Conservation (phyloP, 176 grass and related monocot genomes). For the Oryza meridionalis region DNA sequence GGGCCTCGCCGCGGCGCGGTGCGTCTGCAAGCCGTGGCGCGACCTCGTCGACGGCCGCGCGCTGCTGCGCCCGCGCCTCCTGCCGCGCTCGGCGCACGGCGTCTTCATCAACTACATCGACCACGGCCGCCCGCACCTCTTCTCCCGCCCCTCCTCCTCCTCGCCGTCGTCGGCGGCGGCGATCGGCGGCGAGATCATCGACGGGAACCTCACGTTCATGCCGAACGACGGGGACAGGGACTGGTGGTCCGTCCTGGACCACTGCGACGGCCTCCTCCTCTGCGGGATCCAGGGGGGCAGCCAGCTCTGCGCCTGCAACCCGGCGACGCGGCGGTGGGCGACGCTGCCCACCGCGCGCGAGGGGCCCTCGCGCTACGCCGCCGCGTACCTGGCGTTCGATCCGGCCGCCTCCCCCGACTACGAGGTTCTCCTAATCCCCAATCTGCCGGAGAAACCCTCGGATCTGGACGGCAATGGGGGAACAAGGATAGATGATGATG, state of each 20-base stretch:
- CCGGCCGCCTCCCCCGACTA: constrained; percentile 1
- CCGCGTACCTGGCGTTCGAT: not conserved
- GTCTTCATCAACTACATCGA: not conserved
- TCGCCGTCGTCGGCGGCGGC: too few relatives aligned
- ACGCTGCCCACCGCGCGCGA: not conserved
- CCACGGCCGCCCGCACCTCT: not conserved
- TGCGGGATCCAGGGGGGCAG: not conserved
- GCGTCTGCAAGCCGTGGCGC: not conserved
- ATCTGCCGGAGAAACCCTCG: not conserved
- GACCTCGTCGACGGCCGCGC: not conserved
- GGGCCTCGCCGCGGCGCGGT: not conserved
- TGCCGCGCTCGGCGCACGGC: not conserved
- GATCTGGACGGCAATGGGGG: too few relatives aligned
- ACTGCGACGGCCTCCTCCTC: constrained; percentile 18
- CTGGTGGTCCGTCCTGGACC: not conserved
- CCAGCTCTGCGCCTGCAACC: not conserved
- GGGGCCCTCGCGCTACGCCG: not conserved
- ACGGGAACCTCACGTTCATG: not conserved
- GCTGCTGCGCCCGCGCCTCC: not conserved
- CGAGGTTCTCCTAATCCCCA: not conserved
- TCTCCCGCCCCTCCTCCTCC: not conserved
- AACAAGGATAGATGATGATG: too few relatives aligned
- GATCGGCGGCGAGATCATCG: too few relatives aligned
- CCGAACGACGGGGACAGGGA: not conserved
- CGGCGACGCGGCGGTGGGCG: too few relatives aligned